Percentiles rank a stretch among this genome's conserved stretches.
phyloP scores from a whole-genome alignment of 2,329 filamentous ascomycete genomes.

The Coniella vitis region DNA sequence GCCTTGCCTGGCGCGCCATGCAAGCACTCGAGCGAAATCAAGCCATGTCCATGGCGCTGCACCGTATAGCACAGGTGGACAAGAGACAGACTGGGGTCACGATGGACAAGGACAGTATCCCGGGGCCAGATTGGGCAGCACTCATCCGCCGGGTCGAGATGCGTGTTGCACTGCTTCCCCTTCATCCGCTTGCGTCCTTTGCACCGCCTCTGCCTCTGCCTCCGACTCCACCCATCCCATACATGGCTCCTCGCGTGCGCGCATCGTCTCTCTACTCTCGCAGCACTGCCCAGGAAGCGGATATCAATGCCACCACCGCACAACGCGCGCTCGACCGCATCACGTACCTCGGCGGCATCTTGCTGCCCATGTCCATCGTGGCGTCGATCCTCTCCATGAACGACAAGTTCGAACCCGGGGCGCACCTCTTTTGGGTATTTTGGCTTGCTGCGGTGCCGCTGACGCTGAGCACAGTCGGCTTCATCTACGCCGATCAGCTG shows the following conservation, averaged over 20 bases:
- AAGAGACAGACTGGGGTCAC: not conserved
- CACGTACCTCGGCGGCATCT: constrained; percentile 41
- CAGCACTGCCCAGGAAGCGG: constrained; percentile 2
- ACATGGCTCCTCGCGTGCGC: not conserved
- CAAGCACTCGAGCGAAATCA: constrained; percentile 31
- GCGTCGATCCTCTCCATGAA: constrained; percentile 42
- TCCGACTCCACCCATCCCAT: not conserved
- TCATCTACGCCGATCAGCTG: constrained; percentile 44
- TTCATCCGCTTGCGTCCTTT: constrained; percentile 6
- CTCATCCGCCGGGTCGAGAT: constrained; percentile 26
- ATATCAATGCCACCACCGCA: not conserved
- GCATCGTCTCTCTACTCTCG: not conserved
- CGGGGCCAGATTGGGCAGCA: constrained; percentile 23
- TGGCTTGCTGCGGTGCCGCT: constrained; percentile 37
- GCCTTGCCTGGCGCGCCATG: constrained; percentile 26
- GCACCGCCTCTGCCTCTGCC: not conserved
- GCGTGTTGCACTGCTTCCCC: constrained; percentile 20
- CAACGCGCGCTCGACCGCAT: constrained; percentile 39
- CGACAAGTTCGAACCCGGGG: constrained; percentile 36
- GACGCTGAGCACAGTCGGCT: constrained; percentile 29
- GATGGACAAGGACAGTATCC: not conserved
- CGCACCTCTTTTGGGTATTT: constrained; percentile 39
- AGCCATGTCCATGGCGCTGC: constrained; percentile 15
- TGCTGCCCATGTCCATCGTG: constrained; percentile 42
- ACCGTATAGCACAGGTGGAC: not conserved